Conservation (phyloP, 495 filamentous ascomycete genomes). For the Penicillium salamii region DNA sequence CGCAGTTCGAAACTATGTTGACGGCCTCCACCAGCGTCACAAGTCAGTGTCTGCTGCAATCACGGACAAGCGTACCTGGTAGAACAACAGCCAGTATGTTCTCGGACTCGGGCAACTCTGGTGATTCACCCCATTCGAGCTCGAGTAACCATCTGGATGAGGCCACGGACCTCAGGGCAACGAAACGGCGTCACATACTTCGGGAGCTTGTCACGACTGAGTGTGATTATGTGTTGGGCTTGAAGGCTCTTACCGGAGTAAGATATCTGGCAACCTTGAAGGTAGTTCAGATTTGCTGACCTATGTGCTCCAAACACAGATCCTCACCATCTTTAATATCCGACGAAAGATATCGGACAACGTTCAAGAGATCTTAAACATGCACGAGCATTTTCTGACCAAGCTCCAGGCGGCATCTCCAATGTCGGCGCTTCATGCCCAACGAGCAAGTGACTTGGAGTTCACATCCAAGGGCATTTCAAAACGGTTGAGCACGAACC, state of each 20-base stretch:
- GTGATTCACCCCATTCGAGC: constrained; percentile 60
- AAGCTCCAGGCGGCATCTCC: constrained; percentile 32
- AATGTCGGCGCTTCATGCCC: constrained; percentile 19
- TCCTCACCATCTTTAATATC: constrained; percentile 35
- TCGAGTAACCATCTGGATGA: constrained; percentile 60
- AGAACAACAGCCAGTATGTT: constrained; percentile 51
- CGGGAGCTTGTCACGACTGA: constrained; percentile 84
- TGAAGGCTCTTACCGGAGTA: constrained; percentile 84
- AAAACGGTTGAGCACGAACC: constrained; percentile 20
- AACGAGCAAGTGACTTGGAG: constrained; percentile 17
- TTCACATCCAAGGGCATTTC: constrained; percentile 17
- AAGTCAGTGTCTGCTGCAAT: constrained; percentile 63
- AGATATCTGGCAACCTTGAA: constrained; percentile 14
- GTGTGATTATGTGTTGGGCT: constrained; percentile 81
- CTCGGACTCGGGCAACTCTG: constrained; percentile 57
- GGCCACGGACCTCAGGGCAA: constrained; percentile 63
- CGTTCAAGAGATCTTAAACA: constrained; percentile 39
- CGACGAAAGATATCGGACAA: constrained; percentile 43
- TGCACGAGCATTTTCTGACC: constrained; percentile 42
- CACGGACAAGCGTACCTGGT: constrained; percentile 53
- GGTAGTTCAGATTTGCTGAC: neutral
- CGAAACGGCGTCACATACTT: constrained; percentile 72
- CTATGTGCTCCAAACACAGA: constrained; percentile 12
- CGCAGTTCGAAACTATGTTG: constrained; percentile 72
- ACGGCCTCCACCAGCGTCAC: constrained; percentile 72